phyloP scores from a whole-genome alignment of 1,284 basidiomycete species.

The Golubevia pallescens region DNA sequence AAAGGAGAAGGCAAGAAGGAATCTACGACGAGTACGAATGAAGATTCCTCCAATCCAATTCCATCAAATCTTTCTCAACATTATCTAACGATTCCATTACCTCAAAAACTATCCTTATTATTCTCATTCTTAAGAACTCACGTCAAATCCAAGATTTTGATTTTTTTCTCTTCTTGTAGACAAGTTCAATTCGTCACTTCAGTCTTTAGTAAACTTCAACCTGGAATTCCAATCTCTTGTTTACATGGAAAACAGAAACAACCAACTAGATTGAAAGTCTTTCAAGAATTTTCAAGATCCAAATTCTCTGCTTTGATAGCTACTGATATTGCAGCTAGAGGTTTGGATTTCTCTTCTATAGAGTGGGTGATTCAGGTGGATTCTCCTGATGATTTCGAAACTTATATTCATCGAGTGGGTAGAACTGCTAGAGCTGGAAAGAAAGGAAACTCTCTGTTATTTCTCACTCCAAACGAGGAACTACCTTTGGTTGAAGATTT shows the following conservation, averaged over 20 bases:
- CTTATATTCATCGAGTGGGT: conserved; percentile 96
- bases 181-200: conserved; percentile 88
- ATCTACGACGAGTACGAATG: no score
- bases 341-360: conserved; percentile 93
- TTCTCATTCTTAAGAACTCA: conserved; percentile 97
- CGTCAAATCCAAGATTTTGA: conserved; percentile 86
- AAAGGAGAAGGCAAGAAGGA: no score
- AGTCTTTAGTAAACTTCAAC: conserved; percentile 92
- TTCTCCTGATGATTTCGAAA: conserved; percentile 95
- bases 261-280: conserved; percentile 74
- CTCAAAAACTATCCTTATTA: conserved; percentile 87
- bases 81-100: conserved; percentile 82
- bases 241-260: conserved; percentile 98
- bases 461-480: conserved; percentile 89
- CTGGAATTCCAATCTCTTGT: conserved; percentile 86
- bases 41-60: no score
- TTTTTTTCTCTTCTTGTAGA: conserved; percentile 94
- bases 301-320: conserved; percentile 58
- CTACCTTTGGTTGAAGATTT: conserved; percentile 81
- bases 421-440: conserved; percentile 92
- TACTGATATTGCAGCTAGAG: conserved; percentile 96
- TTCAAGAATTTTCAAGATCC: conserved; percentile 45
- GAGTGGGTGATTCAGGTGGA: conserved; percentile 99
- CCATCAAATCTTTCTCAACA: conserved; percentile 82
- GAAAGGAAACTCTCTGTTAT: conserved; percentile 82